A percentile compares a stretch with the other conserved stretches of the same genome.
These are phyloP conservation scores for Chaetomium olivaceum DNA, from an alignment of 2,329 filamentous ascomycete genomes.

Conservation along the genomic window DNA sequence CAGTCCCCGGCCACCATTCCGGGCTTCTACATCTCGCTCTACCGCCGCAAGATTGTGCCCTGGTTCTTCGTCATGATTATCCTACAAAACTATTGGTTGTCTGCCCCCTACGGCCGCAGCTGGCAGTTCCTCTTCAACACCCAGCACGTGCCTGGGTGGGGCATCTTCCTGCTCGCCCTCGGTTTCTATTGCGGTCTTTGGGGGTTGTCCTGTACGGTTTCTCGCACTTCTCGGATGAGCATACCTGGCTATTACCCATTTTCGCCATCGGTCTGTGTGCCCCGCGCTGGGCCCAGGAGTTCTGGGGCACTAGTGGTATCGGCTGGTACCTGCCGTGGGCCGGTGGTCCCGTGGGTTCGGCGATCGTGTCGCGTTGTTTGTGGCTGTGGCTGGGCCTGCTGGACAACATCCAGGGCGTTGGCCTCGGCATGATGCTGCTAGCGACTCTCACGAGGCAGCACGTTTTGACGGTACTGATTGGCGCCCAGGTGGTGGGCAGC, in stretches of 20 bases:
- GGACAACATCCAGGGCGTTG: conserved; percentile 65
- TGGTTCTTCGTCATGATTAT: conserved; percentile 67
- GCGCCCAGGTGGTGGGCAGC: conserved; percentile 62
- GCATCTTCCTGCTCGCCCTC: conserved; percentile 57
- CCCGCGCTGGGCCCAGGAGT: conserved; percentile 67
- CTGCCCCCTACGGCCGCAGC: conserved; percentile 65
- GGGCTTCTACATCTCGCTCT: conserved; percentile 63
- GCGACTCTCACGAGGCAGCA: conserved; percentile 66
- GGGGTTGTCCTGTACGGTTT: conserved; percentile 55
- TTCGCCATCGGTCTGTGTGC: conserved; percentile 67
- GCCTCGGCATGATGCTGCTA: conserved; percentile 67
- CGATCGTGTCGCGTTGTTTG: conserved; percentile 56
- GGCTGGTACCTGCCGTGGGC: conserved; percentile 65
- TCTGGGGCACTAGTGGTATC: conserved; percentile 63
- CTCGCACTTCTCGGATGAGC: conserved; percentile 56
- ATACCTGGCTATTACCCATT: conserved; percentile 67
- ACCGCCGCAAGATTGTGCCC: conserved; percentile 63
- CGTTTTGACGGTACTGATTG: conserved; percentile 61
- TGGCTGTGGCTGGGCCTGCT: conserved; percentile 70
- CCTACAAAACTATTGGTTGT: conserved; percentile 68
- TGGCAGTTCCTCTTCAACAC: conserved; percentile 65
- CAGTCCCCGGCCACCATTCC: conserved; percentile 64
- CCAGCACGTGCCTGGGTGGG: conserved; percentile 56
- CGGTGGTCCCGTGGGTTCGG: conserved; percentile 53
- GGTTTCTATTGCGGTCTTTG: conserved; percentile 58